Percentiles rank a stretch among this genome's conserved stretches.
Evolutionary conservation across 371 early-diverging fungal species (phyloP).

Genomic region (Mucor saturninus): DNA sequence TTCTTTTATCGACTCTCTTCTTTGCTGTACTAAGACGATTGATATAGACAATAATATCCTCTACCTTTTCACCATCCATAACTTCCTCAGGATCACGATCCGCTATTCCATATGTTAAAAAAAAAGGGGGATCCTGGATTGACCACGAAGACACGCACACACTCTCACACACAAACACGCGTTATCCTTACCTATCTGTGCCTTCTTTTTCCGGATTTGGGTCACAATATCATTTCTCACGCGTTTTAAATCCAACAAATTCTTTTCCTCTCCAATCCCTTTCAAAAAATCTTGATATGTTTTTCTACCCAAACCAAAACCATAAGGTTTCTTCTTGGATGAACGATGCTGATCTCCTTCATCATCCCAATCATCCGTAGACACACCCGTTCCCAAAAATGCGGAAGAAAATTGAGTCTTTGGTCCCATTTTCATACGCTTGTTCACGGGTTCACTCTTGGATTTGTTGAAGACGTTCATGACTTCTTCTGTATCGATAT

Average conservation of each 20-base stretch:
- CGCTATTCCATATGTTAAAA: conserved; percentile 30
- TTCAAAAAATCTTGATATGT: conserved; percentile 79
- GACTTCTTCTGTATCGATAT: conserved; percentile 37
- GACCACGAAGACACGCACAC: no score
- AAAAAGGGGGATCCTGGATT: not conserved
- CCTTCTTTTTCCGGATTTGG: conserved; percentile 75
- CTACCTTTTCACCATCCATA: conserved; percentile 82
- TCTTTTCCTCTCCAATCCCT: conserved; percentile 74
- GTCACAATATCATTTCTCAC: conserved; percentile 76
- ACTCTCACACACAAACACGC: not conserved
- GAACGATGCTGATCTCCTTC: not conserved
- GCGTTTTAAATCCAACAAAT: conserved; percentile 65
- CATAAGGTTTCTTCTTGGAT: conserved; percentile 7
- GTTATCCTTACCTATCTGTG: conserved; percentile 48
- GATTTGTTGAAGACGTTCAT: conserved; percentile 10
- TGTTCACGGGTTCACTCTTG: not conserved
- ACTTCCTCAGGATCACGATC: conserved; percentile 74
- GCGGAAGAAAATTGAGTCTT: conserved; percentile 31
- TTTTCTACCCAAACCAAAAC: conserved; percentile 42
- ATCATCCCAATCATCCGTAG: conserved; percentile 15
- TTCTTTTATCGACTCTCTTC: conserved; percentile 75
- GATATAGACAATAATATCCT: conserved; percentile 73
- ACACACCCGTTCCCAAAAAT: conserved; percentile 34
- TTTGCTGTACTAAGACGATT: conserved; percentile 77
- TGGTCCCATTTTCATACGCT: conserved; percentile 17